A percentile compares a stretch with the other conserved stretches of the same genome.
phyloP scores from a whole-genome alignment of 192 early-diverging fungal genomes.

The Chytriomyces sp. region DNA sequence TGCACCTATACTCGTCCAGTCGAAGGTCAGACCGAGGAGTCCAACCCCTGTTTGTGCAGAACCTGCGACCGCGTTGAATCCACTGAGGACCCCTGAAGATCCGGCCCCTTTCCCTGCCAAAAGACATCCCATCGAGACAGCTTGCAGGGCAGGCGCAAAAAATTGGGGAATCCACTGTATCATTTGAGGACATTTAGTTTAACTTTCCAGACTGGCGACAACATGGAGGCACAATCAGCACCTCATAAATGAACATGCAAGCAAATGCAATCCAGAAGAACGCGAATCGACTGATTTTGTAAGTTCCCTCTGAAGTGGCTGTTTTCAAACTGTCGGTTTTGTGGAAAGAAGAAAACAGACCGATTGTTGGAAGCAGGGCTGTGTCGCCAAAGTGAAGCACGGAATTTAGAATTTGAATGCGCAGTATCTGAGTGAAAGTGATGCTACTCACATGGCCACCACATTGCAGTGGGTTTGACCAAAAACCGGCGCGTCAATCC shows the following conservation, averaged over 20 bases:
- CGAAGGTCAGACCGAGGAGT: conserved; percentile 13
- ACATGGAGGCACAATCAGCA: no score
- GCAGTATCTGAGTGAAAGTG: no score
- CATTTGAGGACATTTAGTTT: no score
- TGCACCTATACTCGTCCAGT: conserved; percentile 1
- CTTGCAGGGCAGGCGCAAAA: conserved; percentile 20
- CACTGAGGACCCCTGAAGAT: neutral
- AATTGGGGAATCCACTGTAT: conserved; percentile 18
- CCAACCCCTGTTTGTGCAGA: conserved; percentile 16
- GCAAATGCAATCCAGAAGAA: conserved; percentile 29
- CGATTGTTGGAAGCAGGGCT: conserved; percentile 69
- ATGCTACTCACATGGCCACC: conserved; percentile 67
- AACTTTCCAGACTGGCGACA: no score
- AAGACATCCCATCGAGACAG: conserved; percentile 28
- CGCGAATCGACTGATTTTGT: conserved; percentile 81
- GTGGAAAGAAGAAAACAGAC: conserved; percentile 78
- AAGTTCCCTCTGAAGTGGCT: conserved; percentile 61
- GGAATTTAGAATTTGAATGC: no score
- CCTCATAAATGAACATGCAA: conserved; percentile 21
- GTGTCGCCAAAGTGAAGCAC: no score
- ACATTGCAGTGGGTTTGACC: conserved; percentile 82
- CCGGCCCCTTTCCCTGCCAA: conserved; percentile 8
- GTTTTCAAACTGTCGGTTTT: conserved; percentile 63
- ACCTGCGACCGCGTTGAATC: conserved; percentile 14
- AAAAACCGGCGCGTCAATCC: conserved; percentile 72